Conservation (phyloP, 163 green algal species). For the Scenedesmus sp. region DNA sequence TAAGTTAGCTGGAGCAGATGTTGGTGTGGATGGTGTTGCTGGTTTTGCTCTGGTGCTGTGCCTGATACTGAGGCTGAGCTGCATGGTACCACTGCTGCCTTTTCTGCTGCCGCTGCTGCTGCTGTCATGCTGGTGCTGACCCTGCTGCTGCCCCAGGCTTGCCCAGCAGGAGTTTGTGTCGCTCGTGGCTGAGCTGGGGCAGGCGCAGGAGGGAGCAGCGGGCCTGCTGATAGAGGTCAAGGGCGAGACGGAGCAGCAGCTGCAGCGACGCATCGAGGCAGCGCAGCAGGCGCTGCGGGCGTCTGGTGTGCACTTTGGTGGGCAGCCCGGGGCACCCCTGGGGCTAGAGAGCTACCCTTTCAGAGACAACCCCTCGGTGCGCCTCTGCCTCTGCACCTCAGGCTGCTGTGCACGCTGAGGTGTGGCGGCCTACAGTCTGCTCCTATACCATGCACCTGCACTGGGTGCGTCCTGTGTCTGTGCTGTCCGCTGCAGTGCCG, state of each 20-base stretch:
- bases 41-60: too few relatives aligned
- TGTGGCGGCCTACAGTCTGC: too few relatives aligned
- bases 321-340: not conserved
- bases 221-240: conserved; percentile 52
- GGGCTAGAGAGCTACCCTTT: conserved; percentile 46
- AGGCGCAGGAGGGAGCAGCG: conserved; percentile 35
- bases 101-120: not conserved
- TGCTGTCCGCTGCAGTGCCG: too few relatives aligned
- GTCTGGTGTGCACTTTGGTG: conserved; percentile 28
- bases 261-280: conserved; percentile 30
- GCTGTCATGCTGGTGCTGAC: not conserved
- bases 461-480: too few relatives aligned
- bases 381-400: not conserved
- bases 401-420: too few relatives aligned
- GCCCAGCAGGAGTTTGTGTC: conserved; percentile 8
- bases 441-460: too few relatives aligned
- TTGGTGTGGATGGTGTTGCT: not conserved
- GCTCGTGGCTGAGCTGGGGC: conserved; percentile 31
- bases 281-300: conserved; percentile 7
- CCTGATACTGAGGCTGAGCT: not conserved
- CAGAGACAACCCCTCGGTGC: conserved; percentile 7
- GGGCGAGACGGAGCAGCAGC: conserved; percentile 31
- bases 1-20: not conserved
- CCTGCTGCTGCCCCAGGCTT: not conserved
- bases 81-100: too few relatives aligned